Evolutionary conservation across 2,329 filamentous ascomycete species (phyloP), one percentile per base, ranked within the genome.

Genomic region (Cytospora mali): DNA sequence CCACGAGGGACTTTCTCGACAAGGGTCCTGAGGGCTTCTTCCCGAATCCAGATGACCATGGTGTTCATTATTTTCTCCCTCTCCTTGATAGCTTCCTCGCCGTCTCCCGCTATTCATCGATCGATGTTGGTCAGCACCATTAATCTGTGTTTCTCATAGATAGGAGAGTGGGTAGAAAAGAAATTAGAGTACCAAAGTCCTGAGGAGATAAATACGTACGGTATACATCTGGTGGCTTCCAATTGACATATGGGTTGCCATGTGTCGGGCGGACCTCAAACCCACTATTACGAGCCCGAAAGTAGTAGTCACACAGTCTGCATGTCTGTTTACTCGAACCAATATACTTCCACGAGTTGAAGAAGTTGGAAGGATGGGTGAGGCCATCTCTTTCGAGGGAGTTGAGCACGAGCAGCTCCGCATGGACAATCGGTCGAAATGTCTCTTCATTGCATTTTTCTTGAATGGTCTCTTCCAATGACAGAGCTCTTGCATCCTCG

Each of bases 321-420:
- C 69, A 71, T 0, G 66, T 67, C 1, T 68, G 69, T 54, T 71
- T 71, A 66, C 69, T 70, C 16, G 55, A 55, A 11, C 69, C 69
- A 27, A 71, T 69, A 55, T 68, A 71, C 21, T 62, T 66, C 63
- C 66, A 68, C 0, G 49, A 55, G 31, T 62, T 57, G 64, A 68
- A 71, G 62, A 71, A 71, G 4, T 52, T 18, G 3, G 56, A 18
- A 1, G 66, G 59, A 5, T 33, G 13, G 18, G 59, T 42, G 2
- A 48, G 57, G 18, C 58, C 62, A 11, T 33, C 48, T 2, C 28
- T 55, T 13, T 61, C 50, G 9, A 71, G 55, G 25, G 56, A 69
- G 49, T 68, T 27, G 14, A 68, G 58, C 1, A 71, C 46, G 14
- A 68, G 48, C 0, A 69, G 48, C 55, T 71, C 69, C 16, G 66